Evolutionary conservation across 768 basidiomycete species (phyloP), one percentile per base, ranked within the genome.

Genomic region (Cubamyces sp.): DNA sequence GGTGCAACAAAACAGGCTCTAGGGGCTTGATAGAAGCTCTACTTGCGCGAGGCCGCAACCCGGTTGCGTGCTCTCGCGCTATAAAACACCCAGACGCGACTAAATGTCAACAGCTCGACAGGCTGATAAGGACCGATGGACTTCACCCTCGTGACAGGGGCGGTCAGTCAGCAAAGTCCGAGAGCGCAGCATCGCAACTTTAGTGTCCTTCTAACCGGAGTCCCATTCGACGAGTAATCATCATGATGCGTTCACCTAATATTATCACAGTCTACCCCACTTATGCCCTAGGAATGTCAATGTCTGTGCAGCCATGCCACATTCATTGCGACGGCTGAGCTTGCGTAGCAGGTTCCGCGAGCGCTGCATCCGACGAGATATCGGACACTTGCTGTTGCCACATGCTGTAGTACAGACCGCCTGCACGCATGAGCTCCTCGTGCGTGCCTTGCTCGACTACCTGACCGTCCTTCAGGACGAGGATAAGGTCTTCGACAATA

Each of bases 361-460:
- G 39, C 2, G 58, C 63, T 4, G 54, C 58, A 28, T 64, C 63
- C 30, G 58, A 45, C 8, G 41, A 45, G 43, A 64, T 40, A 28
- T 72, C 71, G 25, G 75, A 74, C 3, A 84, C 85, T 69, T 94
- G 92, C 70, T 90, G 84, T 50, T 83, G 75, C 92, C 92, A 94
- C 91, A 94, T 91, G 63, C 85, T 82, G 62, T 84, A 76, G 72
- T 94, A 94, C 60, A 94, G 70, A 1, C 92, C 90, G 15, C 84
- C 84, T 15, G 74, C 74, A 23, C 79, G 83, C 74, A 98, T 77
- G 18, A 98, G 78, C 71, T 93, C 87, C 40, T 94, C 90, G 71
- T 98, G 97, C 0, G 92, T 94, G 12, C 97, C 97, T 74, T 96
- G 85, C 74, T 99, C 97, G 6, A 88, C 88, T 3, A 98, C 92